phyloP scores from a whole-genome alignment of 495 filamentous ascomycete genomes.

The Neurospora sp. region DNA sequence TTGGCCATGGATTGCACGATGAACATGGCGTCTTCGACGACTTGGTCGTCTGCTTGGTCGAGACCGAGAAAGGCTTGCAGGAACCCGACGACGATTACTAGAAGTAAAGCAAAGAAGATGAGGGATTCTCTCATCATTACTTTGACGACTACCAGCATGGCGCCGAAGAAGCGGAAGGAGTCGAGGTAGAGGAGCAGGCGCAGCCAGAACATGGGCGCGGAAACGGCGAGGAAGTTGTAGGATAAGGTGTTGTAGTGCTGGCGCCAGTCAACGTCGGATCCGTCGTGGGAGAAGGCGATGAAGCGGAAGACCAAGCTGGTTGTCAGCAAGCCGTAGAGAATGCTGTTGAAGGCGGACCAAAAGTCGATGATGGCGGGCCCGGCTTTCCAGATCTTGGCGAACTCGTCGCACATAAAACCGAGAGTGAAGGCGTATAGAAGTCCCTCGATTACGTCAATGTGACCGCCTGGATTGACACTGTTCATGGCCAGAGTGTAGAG shows the following conservation, averaged over 20 bases:
- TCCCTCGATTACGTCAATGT: conserved; percentile 76
- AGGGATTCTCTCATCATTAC: conserved; percentile 99
- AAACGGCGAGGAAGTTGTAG: conserved; percentile 88
- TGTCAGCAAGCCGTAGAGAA: conserved; percentile 66
- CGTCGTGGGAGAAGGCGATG: conserved; percentile 57
- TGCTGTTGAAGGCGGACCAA: conserved; percentile 88
- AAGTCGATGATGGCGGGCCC: conserved; percentile 82
- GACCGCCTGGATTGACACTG: conserved; percentile 65
- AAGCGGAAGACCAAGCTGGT: conserved; percentile 69
- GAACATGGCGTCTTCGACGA: conserved; percentile 48
- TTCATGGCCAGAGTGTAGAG: conserved; percentile 90
- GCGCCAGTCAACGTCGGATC: conserved; percentile 41
- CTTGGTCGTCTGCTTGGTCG: conserved; percentile 65
- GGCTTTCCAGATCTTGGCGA: conserved; percentile 83
- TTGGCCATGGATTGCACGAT: conserved; percentile 89
- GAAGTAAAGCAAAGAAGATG: conserved; percentile 92
- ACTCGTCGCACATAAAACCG: conserved; percentile 86
- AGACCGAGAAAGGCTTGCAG: conserved; percentile 92
- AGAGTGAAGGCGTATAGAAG: conserved; percentile 85
- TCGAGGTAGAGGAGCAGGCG: conserved; percentile 89
- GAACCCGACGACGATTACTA: conserved; percentile 81
- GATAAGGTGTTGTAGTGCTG: conserved; percentile 62
- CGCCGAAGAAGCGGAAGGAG: conserved; percentile 89
- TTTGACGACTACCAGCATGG: conserved; percentile 92
- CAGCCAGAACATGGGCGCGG: conserved; percentile 94